phyloP scores from a whole-genome alignment of 164 flowering plant species.

The Macadamia tetraphylla region DNA sequence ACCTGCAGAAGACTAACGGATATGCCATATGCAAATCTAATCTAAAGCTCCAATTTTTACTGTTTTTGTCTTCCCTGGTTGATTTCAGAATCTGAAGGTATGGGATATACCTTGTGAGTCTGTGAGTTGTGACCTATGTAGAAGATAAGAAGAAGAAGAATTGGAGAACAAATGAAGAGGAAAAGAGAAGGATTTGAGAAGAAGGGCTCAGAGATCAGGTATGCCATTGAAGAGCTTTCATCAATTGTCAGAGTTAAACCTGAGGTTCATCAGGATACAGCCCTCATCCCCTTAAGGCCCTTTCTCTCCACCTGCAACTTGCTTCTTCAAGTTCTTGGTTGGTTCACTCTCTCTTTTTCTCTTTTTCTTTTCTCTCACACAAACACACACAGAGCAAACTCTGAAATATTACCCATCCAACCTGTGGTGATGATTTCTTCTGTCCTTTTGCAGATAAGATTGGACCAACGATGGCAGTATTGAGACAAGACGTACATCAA shows the following conservation, averaged over 20 bases:
- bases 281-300: constrained; percentile 44
- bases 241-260: constrained; percentile 23
- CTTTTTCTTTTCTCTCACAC: background rate
- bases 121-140: no score
- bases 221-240: constrained; percentile 63
- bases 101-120: background rate
- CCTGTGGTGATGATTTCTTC: constrained; percentile 5
- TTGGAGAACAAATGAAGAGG: constrained; percentile 28
- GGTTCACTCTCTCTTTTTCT: constrained; percentile 18
- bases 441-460: constrained; percentile 69
- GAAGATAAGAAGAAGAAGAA: background rate
- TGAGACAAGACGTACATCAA: constrained; percentile 72
- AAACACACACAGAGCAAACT: background rate
- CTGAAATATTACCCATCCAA: background rate
- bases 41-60: background rate
- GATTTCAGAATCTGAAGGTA: background rate
- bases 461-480: constrained; percentile 86
- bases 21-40: constrained; percentile 5
- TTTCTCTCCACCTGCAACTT: constrained; percentile 57
- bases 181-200: constrained; percentile 47
- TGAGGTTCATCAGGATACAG: constrained; percentile 9
- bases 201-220: constrained; percentile 36
- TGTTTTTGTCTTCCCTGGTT: background rate
- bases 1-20: background rate
- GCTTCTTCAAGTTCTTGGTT: constrained; percentile 73